Evolutionary conservation across 306 rosid species (phyloP).

Genomic region (Sicyos baderoa): DNA sequence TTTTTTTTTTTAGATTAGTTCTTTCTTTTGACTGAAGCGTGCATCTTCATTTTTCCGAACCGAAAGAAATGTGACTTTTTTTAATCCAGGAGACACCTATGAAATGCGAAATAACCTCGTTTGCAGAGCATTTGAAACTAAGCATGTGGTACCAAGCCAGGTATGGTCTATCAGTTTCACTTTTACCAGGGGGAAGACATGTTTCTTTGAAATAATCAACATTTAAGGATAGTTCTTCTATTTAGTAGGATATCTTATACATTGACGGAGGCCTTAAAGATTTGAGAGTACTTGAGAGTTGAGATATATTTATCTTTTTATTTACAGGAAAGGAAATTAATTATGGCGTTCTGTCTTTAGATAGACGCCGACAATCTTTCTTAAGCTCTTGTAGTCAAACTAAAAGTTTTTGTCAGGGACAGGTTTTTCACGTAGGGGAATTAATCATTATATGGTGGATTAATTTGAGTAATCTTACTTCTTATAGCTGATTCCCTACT

Average conservation of each 20-base stretch:
- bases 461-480: background rate
- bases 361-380: background rate
- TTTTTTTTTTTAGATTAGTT: slow-evolving; percentile 17
- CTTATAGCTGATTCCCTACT: background rate
- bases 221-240: background rate
- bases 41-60: background rate
- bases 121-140: slow-evolving; percentile 83
- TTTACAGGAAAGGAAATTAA: slow-evolving; percentile 3
- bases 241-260: background rate
- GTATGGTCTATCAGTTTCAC: slow-evolving; percentile 24
- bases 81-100: slow-evolving; percentile 82
- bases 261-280: background rate
- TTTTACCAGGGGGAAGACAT: background rate
- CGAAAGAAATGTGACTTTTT: slow-evolving; percentile 25
- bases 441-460: background rate
- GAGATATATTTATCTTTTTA: background rate
- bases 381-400: background rate
- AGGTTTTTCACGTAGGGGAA: background rate
- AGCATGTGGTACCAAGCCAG: slow-evolving; percentile 94
- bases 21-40: background rate
- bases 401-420: background rate
- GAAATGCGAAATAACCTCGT: slow-evolving; percentile 84
- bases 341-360: background rate
- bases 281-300: background rate
- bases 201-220: background rate